These are phyloP conservation scores for Blastobotrys persicus DNA, from an alignment of 1,139 yeast genomes.

Conservation along the genomic window DNA sequence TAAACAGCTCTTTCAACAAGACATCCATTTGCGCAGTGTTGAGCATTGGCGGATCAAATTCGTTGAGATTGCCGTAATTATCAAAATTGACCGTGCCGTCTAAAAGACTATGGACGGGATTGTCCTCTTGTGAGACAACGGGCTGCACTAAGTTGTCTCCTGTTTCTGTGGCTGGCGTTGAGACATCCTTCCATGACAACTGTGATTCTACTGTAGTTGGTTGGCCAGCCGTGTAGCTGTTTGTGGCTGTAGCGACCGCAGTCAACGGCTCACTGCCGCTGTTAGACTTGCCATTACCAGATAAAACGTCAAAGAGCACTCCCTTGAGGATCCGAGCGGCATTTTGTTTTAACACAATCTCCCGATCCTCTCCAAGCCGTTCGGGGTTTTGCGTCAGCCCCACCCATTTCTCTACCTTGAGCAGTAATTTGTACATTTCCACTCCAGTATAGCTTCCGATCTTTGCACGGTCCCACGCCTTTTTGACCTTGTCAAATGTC, in stretches of 20 bases:
- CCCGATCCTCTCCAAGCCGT: slow-evolving; percentile 7
- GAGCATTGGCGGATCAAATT: slow-evolving; percentile 13
- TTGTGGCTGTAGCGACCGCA: background rate
- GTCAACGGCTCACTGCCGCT: background rate
- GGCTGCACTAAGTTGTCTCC: background rate
- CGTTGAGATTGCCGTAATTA: background rate
- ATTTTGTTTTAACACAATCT: slow-evolving; percentile 4
- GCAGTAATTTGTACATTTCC: slow-evolving; percentile 4
- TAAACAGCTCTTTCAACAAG: slow-evolving; percentile 17
- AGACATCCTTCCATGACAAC: background rate
- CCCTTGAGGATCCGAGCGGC: slow-evolving; percentile 7
- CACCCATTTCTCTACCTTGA: slow-evolving; percentile 12
- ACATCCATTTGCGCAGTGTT: slow-evolving; percentile 16
- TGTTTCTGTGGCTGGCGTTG: background rate
- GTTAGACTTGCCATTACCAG: background rate
- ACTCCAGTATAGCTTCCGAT: slow-evolving; percentile 3
- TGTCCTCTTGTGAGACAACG: background rate
- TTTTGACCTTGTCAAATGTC: slow-evolving; percentile 16
- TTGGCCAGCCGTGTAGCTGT: background rate
- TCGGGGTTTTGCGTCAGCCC: slow-evolving; percentile 3
- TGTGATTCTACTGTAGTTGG: background rate
- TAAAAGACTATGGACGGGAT: background rate
- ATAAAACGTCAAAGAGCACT: background rate
- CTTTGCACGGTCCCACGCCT: slow-evolving; percentile 18
- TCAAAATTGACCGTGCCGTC: slow-evolving; percentile 2